Evolutionary conservation across 371 early-diverging fungal species (phyloP).

Genomic region (Mucor saturninus): DNA sequence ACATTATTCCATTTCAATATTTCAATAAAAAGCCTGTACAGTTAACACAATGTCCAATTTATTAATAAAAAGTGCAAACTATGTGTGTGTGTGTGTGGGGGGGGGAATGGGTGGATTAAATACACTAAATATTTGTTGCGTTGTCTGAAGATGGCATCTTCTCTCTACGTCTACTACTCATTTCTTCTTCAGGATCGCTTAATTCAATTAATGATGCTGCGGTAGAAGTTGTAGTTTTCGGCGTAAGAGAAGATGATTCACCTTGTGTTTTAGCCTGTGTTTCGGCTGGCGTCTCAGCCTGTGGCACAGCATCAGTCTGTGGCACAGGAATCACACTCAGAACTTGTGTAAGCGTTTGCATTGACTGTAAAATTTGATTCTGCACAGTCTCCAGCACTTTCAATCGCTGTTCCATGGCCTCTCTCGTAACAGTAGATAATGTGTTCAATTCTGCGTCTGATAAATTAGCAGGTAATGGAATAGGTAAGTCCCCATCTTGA

Average conservation of each 20-base stretch:
- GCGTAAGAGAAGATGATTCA: neutral
- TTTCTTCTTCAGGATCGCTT: neutral
- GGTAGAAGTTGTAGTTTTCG: neutral
- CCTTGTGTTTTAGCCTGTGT: neutral
- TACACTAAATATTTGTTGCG: neutral
- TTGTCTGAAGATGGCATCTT: constrained; percentile 14
- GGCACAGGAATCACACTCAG: constrained; percentile 47
- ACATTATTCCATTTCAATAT: too few species aligned
- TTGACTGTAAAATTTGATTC: constrained; percentile 64
- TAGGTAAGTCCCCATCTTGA: neutral
- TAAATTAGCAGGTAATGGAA: constrained; percentile 44
- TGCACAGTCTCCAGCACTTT: constrained; percentile 64
- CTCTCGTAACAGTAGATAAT: constrained; percentile 61
- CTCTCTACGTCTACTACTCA: constrained; percentile 20
- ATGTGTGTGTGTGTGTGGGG: neutral
- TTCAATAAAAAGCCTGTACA: too few species aligned
- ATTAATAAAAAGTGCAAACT: neutral
- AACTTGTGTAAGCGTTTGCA: constrained; percentile 62
- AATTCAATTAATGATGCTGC: constrained; percentile 1
- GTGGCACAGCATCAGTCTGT: neutral
- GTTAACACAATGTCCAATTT: too few species aligned
- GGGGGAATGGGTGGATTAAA: neutral
- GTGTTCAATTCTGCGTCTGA: constrained; percentile 61
- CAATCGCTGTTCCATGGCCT: constrained; percentile 64
- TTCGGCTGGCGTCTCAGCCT: neutral